phyloP scores from a whole-genome alignment of 306 rosid species.

The Carpinus fangiana region DNA sequence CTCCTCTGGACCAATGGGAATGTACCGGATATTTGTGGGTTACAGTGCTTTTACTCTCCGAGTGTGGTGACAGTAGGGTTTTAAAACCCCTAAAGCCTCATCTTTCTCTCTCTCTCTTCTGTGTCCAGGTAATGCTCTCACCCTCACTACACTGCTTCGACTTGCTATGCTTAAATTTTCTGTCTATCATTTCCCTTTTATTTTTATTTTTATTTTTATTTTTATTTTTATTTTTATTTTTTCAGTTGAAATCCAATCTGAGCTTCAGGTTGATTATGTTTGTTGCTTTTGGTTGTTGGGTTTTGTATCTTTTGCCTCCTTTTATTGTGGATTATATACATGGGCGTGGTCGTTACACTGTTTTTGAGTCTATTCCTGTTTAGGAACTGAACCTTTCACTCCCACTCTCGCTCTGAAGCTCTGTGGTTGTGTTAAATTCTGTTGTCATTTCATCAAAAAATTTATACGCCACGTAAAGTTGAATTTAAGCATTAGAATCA shows the following conservation, averaged over 20 bases:
- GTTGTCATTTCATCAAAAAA: not conserved
- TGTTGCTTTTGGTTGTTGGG: not conserved
- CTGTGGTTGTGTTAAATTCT: not conserved
- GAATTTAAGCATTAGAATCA: not conserved
- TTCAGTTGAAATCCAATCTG: not conserved
- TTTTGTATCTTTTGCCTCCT: not conserved
- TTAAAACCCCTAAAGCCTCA: constrained; percentile 3
- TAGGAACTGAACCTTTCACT: not conserved
- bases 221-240: not conserved
- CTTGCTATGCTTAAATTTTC: not conserved
- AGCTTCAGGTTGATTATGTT: not conserved
- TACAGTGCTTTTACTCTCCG: not conserved
- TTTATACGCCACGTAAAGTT: not conserved
- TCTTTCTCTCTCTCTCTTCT: not conserved
- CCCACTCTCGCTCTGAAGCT: not conserved
- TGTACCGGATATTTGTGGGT: not conserved
- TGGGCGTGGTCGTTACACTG: not conserved
- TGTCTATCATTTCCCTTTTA: not conserved
- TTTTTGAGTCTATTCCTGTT: not conserved
- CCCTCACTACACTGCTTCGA: not conserved
- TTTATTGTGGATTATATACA: not conserved
- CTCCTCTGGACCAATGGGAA: constrained; percentile 6
- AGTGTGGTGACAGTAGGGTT: constrained; percentile 4
- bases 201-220: too few relatives aligned
- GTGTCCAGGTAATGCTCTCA: constrained; percentile 13